phyloP scores from a whole-genome alignment of 257 asterid species.

The Verbena officinalis region DNA sequence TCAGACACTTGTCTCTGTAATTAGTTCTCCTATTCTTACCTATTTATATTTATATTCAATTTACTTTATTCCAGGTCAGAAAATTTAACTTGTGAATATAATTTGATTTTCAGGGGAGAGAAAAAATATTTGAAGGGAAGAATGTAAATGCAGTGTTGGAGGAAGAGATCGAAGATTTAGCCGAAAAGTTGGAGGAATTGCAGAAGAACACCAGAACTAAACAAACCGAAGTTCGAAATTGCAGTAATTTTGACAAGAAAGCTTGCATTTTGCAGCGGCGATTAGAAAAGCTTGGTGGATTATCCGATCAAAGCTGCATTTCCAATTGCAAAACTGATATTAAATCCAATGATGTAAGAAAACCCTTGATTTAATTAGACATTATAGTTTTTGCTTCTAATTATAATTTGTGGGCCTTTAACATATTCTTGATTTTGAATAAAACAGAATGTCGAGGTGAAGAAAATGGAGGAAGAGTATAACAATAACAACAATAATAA shows the following conservation, averaged over 20 bases:
- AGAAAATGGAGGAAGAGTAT: slow-evolving; percentile 55
- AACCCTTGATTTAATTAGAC: background rate
- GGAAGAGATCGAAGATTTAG: slow-evolving; percentile 72
- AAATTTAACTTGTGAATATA: too few species aligned
- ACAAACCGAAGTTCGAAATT: slow-evolving; percentile 33
- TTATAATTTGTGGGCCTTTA: background rate
- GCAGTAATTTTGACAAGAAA: slow-evolving; percentile 66
- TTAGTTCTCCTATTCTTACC: slow-evolving; percentile 28
- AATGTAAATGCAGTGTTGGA: slow-evolving; percentile 49
- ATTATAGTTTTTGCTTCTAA: too few species aligned
- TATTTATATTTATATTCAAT: background rate
- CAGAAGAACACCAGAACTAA: slow-evolving; percentile 43
- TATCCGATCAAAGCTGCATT: slow-evolving; percentile 30
- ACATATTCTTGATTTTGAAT: background rate
- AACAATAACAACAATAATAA: too few species aligned
- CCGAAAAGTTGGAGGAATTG: slow-evolving; percentile 54
- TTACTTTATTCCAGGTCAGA: background rate
- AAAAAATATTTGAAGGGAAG: slow-evolving; percentile 64
- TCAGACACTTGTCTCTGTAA: slow-evolving; percentile 74
- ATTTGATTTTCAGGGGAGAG: slow-evolving; percentile 54
- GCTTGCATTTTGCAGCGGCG: slow-evolving; percentile 55
- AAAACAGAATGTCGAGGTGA: slow-evolving; percentile 43
- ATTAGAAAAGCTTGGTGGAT: slow-evolving; percentile 56
- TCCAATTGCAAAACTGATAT: slow-evolving; percentile 21
- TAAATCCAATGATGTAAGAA: slow-evolving; percentile 48